Base-by-base conservation (phyloP, 2,329 filamentous ascomycete species). In the Trichoderma guizhouense region DNA sequence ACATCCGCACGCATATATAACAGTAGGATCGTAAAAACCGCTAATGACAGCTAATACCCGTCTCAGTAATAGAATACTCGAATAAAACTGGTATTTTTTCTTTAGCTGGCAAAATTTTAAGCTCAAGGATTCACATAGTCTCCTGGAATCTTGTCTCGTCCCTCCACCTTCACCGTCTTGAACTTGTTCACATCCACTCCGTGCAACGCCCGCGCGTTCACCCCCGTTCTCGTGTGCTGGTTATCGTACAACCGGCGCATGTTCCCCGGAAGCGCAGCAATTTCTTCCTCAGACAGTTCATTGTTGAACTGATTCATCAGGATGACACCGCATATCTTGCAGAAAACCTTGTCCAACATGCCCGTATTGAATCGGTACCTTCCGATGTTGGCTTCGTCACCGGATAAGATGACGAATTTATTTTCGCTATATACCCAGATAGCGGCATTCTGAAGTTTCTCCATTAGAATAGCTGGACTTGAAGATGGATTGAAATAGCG, bases 301-400 rank as follows among this genome's bases (percentile, higher is more conserved):
- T 73, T 75, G 2, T 73, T 75, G 3, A 68, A 30, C 11, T 77
- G 71, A 72, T 83, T 84, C 58, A 77, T 79, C 53, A 88, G 26
- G n/a, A 77, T 75, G 24, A 86, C 81, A 71, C 85, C 85, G 74
- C 86, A 88, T 12, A 69, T 81, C 74, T 81, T 82, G 80, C 86
- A 88, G 73, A 88, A 88, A 1, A 76, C 76, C 80, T 86, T 87
- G 72, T 71, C 73, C 55, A 79, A 74, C 4, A 81, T 21, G 2
- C 74, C 73, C 28, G 69, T 68, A 26, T 72, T 76, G 73, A 85
- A 85, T 8, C 66, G 11, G 76, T 86, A 86, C 3, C 73, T 73
- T 4, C 74, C 75, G 6, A 86, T 78, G 72, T 84, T 81, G 30
- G 83, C 82, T 6, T 78, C 75, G 26, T 71, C 75, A 71, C 76